Percentiles rank a stretch among this genome's conserved stretches.
phyloP scores from a whole-genome alignment of 83 land plant species.

The Larix sibirica region DNA sequence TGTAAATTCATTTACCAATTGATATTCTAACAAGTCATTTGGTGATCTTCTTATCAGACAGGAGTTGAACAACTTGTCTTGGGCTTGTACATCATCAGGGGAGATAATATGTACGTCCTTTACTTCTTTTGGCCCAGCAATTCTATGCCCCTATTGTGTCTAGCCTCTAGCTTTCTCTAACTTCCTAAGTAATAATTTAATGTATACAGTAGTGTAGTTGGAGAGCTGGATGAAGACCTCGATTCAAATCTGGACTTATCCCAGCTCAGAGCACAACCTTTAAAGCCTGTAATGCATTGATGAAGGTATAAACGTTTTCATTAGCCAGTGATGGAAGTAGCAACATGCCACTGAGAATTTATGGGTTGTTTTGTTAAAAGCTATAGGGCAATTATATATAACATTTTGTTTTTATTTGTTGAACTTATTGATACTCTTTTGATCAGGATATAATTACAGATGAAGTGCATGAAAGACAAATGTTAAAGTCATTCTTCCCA shows the following conservation, averaged over 20 bases:
- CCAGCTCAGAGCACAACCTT: constrained; percentile 90
- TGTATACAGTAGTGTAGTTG: constrained; percentile 80
- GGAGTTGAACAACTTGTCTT: constrained; percentile 95
- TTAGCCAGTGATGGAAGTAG: too few relatives aligned
- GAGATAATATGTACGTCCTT: constrained; percentile 89
- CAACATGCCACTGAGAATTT: too few relatives aligned
- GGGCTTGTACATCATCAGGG: constrained; percentile 95
- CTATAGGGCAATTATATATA: too few relatives aligned
- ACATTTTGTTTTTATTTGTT: too few relatives aligned
- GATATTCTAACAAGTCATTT: too few relatives aligned
- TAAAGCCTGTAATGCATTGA: constrained; percentile 90
- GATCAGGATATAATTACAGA: too few relatives aligned
- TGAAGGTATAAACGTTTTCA: too few relatives aligned
- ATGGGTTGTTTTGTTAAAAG: too few relatives aligned
- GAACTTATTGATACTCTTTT: too few relatives aligned
- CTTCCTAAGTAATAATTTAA: background rate
- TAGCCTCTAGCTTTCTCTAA: background rate
- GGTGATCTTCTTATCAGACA: constrained; percentile 44
- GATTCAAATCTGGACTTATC: constrained; percentile 77
- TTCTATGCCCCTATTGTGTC: background rate
- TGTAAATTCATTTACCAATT: too few relatives aligned
- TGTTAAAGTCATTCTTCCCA: too few relatives aligned
- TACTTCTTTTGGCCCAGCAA: background rate
- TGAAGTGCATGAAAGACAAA: too few relatives aligned
- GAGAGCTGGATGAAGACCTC: constrained; percentile 94